A percentile compares a stretch with the other conserved stretches of the same genome.
Conservation (phyloP, 108 stramenopile species). For the Seminavis robusta region DNA sequence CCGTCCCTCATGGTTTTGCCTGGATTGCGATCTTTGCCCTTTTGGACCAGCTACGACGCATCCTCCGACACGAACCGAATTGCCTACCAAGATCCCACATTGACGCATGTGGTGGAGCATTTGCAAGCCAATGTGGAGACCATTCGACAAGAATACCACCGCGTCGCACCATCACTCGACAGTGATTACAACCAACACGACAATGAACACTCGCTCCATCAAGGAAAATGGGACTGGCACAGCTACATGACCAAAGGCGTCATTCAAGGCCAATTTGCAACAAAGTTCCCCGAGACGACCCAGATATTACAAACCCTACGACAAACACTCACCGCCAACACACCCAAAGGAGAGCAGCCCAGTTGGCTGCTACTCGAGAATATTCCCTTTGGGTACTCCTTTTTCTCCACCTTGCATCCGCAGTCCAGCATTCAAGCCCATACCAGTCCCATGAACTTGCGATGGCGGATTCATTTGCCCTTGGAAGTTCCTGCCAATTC, state of each 20-base stretch:
- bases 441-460: constrained; percentile 91
- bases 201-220: constrained; percentile 40
- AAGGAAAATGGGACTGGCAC: constrained; percentile 89
- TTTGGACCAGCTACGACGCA: constrained; percentile 51
- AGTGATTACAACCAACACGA: constrained; percentile 58
- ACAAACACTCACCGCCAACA: constrained; percentile 13
- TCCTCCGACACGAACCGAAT: constrained; percentile 30
- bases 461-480: constrained; percentile 91
- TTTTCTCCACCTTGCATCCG: constrained; percentile 79
- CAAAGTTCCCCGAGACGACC: constrained; percentile 74
- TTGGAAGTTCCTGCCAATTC: constrained; percentile 74
- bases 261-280: constrained; percentile 46
- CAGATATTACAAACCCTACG: constrained; percentile 50
- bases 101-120: constrained; percentile 56
- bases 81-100: constrained; percentile 76
- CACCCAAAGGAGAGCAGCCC: not conserved
- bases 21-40: constrained; percentile 65
- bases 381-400: constrained; percentile 87
- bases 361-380: constrained; percentile 15
- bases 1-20: constrained; percentile 77
- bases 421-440: constrained; percentile 78
- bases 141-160: constrained; percentile 72
- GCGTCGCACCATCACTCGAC: constrained; percentile 30
- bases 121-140: constrained; percentile 49
- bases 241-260: constrained; percentile 77